Percentiles rank a stretch among this genome's conserved stretches.
These are phyloP conservation scores for Pichia kluyveri DNA, from an alignment of 805 yeast genomes.

Conservation along the genomic window DNA sequence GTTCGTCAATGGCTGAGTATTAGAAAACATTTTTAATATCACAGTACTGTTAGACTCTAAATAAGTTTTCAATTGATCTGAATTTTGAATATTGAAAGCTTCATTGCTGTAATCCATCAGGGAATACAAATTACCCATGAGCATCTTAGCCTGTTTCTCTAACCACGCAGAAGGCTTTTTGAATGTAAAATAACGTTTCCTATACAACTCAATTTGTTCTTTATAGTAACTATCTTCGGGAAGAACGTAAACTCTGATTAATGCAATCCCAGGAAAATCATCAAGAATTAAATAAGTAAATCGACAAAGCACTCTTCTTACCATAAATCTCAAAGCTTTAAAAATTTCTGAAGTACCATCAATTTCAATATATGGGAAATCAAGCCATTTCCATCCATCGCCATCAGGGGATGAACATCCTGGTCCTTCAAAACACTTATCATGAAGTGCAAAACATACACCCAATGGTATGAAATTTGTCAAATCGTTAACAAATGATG, in stretches of 20 bases:
- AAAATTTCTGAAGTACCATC: conserved; percentile 13
- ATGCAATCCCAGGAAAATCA: conserved; percentile 15
- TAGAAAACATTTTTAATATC: conserved; percentile 2
- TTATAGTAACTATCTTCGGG: conserved; percentile 35
- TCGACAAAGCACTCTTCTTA: conserved; percentile 30
- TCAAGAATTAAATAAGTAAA: conserved; percentile 33
- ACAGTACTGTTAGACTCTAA: neutral
- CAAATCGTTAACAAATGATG: conserved; percentile 30
- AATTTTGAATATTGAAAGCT: conserved; percentile 28
- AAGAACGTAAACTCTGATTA: conserved; percentile 38
- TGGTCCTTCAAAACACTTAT: conserved; percentile 33
- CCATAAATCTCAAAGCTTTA: conserved; percentile 34
- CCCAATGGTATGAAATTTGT: conserved; percentile 39
- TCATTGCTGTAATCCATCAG: conserved; percentile 33
- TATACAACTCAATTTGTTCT: conserved; percentile 27
- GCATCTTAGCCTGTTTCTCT: conserved; percentile 20
- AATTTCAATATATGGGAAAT: conserved; percentile 29
- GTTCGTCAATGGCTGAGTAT: no score
- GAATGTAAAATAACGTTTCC: conserved; percentile 24
- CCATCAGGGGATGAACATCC: conserved; percentile 26
- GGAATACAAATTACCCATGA: conserved; percentile 30
- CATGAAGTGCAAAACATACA: conserved; percentile 31
- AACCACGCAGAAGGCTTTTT: conserved; percentile 29
- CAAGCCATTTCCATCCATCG: conserved; percentile 51
- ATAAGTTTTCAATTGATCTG: conserved; percentile 6